Conservation (phyloP, 1,284 basidiomycete species). For the Schizophyllum commune region DNA sequence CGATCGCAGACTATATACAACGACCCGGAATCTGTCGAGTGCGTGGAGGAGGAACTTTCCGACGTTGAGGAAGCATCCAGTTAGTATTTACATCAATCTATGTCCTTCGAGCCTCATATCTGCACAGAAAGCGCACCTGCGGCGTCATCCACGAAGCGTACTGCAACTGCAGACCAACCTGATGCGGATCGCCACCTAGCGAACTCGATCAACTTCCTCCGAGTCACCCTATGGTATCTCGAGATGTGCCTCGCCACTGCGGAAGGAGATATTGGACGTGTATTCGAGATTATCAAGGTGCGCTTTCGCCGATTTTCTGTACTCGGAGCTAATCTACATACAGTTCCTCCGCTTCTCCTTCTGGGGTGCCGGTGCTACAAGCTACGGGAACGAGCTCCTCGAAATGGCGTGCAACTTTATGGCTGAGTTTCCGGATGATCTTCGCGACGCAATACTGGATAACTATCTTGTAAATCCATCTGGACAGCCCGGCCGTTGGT, state of each 20-base stretch:
- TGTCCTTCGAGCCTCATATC: too few relatives aligned
- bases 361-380: slow-evolving; percentile 17
- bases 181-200: not conserved
- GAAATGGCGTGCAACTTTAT: slow-evolving; percentile 23
- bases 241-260: slow-evolving; percentile 18
- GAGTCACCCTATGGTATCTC: slow-evolving; percentile 17
- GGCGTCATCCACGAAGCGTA: too few relatives aligned
- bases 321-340: not conserved
- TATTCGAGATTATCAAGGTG: slow-evolving; percentile 20
- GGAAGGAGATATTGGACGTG: slow-evolving; percentile 21
- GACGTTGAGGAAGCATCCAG: too few relatives aligned
- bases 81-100: too few relatives aligned
- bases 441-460: slow-evolving; percentile 14
- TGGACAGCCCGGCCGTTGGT: slow-evolving; percentile 10
- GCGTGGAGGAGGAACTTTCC: too few relatives aligned
- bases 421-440: slow-evolving; percentile 17
- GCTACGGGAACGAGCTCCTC: slow-evolving; percentile 23
- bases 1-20: too few relatives aligned
- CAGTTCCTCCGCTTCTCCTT: slow-evolving; percentile 21
- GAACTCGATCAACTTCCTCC: slow-evolving; percentile 8
- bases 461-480: slow-evolving; percentile 18
- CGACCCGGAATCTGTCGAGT: too few relatives aligned
- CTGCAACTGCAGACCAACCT: not conserved
- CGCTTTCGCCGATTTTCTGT: not conserved
- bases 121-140: too few relatives aligned